These are phyloP conservation scores for Clausena lansium DNA, from an alignment of 345 rosid genomes.

Conservation along the genomic window DNA sequence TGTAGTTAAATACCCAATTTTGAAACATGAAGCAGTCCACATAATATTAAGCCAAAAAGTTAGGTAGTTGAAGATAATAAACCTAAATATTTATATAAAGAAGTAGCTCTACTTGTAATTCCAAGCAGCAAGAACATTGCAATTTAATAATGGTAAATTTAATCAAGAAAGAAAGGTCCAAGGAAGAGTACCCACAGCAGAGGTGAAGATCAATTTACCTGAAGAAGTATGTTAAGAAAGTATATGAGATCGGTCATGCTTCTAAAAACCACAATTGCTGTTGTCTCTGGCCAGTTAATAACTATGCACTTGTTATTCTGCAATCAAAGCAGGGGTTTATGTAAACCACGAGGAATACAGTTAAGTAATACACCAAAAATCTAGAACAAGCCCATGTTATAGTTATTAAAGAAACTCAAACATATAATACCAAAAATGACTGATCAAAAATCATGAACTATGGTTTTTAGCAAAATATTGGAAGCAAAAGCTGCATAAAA, in stretches of 20 bases:
- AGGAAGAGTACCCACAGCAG: background rate
- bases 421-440: background rate
- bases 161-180: background rate
- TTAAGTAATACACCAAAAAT: background rate
- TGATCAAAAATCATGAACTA: background rate
- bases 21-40: background rate
- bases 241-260: slow-evolving; percentile 64
- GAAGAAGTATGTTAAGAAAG: slow-evolving; percentile 72
- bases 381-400: background rate
- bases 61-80: background rate
- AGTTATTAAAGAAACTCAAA: background rate
- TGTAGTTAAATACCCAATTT: background rate
- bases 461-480: background rate
- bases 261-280: slow-evolving; percentile 44
- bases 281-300: slow-evolving; percentile 47
- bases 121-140: background rate
- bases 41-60: background rate
- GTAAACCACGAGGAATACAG: background rate
- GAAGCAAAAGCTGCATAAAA: background rate
- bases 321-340: slow-evolving; percentile 18
- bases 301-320: slow-evolving; percentile 58
- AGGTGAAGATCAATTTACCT: slow-evolving; percentile 41
- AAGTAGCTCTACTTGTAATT: background rate
- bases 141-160: background rate
- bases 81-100: background rate